Base-by-base conservation (phyloP, 2,329 filamentous ascomycete genomes). In the Chaetomium globosum region DNA sequence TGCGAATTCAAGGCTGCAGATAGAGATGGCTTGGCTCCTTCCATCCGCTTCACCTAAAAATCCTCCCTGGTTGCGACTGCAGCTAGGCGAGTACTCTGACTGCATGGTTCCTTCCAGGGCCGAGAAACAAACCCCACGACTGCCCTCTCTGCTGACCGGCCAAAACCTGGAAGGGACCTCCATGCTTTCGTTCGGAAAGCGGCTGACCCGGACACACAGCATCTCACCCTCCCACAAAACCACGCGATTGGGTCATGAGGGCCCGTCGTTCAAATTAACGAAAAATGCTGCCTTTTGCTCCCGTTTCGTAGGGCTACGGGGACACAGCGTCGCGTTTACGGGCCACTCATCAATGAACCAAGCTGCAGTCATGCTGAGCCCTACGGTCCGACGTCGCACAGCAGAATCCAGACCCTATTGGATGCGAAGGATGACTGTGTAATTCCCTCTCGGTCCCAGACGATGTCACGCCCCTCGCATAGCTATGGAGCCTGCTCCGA, bases 351-450 rank as follows among this genome's bases (percentile, higher is more conserved):
- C 59, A 62, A 49, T 59, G 54, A 65, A 39, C 59, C 59, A 65
- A 65, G 52, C 63, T 48, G 52, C 57, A 30, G 52, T 36, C 52
- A 33, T 64, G 36, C 55, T 60, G 60, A 65, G 65, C 65, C 65
- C 62, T 65, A 67, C 39, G 59, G 43, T 51, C 65, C 65, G 46
- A 67, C 59, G 65, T 66, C 46, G 57, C 53, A 66, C 61, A 12
- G 49, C 52, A 66, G 46, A 48, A 23, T 48, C 46, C 19, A n/a
- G n/a, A 12, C 46, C 21, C 46, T 48, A 48, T 48, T 23, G 46
- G 46, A 48, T n/a, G 46, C 19, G n/a, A 12, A 48, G 19, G 46
- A 48, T 48, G 46, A 48, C 46, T 48, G 46, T 48, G 46, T 48
- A 48, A 48, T 48, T 48, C 46, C 7, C 46, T 48, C 46, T 21